phyloP scores from a whole-genome alignment of 208 protist species.

The Borovskyia barvae region DNA sequence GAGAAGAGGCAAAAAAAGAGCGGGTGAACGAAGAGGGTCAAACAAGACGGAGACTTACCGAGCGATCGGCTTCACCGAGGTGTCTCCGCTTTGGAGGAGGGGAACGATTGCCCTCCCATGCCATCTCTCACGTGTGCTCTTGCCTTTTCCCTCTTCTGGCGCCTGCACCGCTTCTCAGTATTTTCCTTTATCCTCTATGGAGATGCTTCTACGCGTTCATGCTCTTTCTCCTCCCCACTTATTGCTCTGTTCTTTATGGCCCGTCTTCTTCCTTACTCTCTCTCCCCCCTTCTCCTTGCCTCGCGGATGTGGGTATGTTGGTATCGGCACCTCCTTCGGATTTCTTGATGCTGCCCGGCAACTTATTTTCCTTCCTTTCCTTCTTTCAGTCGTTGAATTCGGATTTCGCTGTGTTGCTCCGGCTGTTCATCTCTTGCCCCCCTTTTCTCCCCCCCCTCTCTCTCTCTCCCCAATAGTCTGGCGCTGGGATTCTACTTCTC shows the following conservation, averaged over 20 bases:
- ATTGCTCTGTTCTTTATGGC: not conserved
- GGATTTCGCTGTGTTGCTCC: not conserved
- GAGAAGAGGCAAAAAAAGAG: too few relatives aligned
- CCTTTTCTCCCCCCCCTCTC: not conserved
- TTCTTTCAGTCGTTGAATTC: too few relatives aligned
- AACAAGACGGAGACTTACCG: too few relatives aligned
- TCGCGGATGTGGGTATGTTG: too few relatives aligned
- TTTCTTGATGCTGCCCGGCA: not conserved
- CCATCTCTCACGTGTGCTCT: slow-evolving; percentile 1
- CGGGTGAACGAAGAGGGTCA: too few relatives aligned
- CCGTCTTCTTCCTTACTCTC: slow-evolving; percentile 1
- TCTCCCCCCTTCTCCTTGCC: not conserved
- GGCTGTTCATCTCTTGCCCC: not conserved
- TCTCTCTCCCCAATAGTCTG: not conserved
- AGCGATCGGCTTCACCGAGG: too few relatives aligned
- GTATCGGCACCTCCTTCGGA: too few relatives aligned
- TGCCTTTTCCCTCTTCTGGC: too few relatives aligned
- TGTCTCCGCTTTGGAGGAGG: not conserved
- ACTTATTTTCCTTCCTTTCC: not conserved
- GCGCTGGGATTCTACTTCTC: too few relatives aligned
- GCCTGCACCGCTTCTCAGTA: too few relatives aligned
- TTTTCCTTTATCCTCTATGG: slow-evolving; percentile 13
- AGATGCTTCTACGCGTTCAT: not conserved
- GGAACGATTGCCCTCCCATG: not conserved
- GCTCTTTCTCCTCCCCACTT: too few relatives aligned